Conservation (phyloP, 257 asterid species). For the Capsicum rhomboideum region DNA sequence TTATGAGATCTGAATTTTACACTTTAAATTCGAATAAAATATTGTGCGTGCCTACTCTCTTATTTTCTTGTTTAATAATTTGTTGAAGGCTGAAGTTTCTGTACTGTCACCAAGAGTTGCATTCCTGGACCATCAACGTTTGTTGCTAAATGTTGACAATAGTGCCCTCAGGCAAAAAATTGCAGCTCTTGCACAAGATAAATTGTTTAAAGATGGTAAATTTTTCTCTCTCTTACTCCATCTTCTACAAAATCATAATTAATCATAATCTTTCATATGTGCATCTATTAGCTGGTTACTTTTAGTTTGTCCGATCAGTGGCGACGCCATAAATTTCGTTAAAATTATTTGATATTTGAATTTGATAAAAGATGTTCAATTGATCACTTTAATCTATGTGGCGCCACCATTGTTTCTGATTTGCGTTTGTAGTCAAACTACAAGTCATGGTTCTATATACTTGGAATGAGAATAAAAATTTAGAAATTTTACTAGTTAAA, state of each 20-base stretch:
- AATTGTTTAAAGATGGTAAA: conserved; percentile 85
- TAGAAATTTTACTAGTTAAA: too few species aligned
- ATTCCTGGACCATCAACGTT: conserved; percentile 87
- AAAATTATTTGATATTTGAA: too few species aligned
- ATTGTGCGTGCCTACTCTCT: not conserved
- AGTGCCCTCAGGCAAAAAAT: conserved; percentile 88
- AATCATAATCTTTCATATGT: not conserved
- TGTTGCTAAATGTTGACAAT: conserved; percentile 79
- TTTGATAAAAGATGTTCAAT: not conserved
- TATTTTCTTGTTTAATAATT: not conserved
- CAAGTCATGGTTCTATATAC: too few species aligned
- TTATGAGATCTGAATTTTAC: not conserved
- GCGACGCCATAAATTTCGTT: not conserved
- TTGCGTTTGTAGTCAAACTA: too few species aligned
- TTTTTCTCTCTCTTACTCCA: not conserved
- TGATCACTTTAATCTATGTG: too few species aligned
- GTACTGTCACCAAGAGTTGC: conserved; percentile 89
- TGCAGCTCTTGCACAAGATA: conserved; percentile 93
- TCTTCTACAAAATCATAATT: not conserved
- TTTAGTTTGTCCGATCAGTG: not conserved
- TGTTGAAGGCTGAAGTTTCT: conserved; percentile 75
- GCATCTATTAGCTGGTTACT: not conserved
- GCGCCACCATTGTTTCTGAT: too few species aligned
- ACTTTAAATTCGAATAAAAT: not conserved
- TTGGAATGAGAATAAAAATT: too few species aligned